Percentiles rank a stretch among this genome's conserved stretches.
Conservation (phyloP, 2,329 filamentous ascomycete species). For the Diaporthe sp. region DNA sequence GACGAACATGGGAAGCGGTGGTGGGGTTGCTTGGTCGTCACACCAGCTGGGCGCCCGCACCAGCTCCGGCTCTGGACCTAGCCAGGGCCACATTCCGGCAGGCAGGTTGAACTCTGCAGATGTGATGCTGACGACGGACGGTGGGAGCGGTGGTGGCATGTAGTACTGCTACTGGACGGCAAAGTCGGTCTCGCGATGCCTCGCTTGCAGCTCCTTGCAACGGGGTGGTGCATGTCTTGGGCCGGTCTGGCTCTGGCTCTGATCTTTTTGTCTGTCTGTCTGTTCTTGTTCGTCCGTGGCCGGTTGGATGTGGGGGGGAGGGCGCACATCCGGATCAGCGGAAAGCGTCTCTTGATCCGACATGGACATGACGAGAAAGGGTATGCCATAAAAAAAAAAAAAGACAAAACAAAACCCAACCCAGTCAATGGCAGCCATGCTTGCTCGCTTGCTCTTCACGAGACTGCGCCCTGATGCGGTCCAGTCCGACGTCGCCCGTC, state of each 20-base stretch:
- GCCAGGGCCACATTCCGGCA: neutral
- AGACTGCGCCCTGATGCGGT: constrained; percentile 4
- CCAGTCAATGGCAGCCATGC: too few relatives aligned
- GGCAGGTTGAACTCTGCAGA: constrained; percentile 12
- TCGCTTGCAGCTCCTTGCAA: constrained; percentile 12
- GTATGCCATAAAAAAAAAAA: neutral
- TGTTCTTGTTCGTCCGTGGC: neutral
- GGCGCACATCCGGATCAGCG: neutral
- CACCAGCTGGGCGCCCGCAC: constrained; percentile 8
- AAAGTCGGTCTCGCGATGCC: constrained; percentile 20
- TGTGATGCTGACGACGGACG: neutral
- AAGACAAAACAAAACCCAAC: too few relatives aligned
- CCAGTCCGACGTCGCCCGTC: constrained; percentile 15
- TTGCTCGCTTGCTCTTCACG: neutral
- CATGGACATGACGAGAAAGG: neutral
- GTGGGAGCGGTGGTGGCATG: neutral
- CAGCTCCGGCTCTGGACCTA: constrained; percentile 1
- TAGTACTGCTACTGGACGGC: constrained; percentile 2
- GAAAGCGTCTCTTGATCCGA: neutral
- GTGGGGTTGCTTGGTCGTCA: neutral
- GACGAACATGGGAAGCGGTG: neutral
- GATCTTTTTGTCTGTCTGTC: neutral
- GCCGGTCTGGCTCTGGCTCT: neutral
- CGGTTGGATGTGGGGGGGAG: neutral
- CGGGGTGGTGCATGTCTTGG: constrained; percentile 2